These are phyloP conservation scores for Diaporthe humulicola DNA, from an alignment of 2,329 filamentous ascomycete genomes.

Conservation along the genomic window DNA sequence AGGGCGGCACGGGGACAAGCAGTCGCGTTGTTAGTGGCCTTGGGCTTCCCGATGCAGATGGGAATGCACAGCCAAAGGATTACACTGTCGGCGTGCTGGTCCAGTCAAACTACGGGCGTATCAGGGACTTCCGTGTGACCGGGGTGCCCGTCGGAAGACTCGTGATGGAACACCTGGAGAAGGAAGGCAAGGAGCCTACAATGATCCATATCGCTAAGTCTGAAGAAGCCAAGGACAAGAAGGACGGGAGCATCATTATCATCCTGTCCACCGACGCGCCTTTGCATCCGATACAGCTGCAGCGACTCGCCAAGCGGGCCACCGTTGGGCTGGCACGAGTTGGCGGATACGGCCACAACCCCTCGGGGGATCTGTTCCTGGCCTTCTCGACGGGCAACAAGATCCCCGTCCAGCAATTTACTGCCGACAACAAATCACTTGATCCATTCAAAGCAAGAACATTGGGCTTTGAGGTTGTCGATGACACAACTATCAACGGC, in stretches of 20 bases:
- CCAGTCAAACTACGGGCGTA: slow-evolving; percentile 75
- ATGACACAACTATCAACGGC: slow-evolving; percentile 71
- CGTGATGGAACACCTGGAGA: slow-evolving; percentile 59
- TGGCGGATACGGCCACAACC: slow-evolving; percentile 72
- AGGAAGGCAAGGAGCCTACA: slow-evolving; percentile 41
- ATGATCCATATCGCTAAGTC: slow-evolving; percentile 46
- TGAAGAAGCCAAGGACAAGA: slow-evolving; percentile 59
- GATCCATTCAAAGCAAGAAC: slow-evolving; percentile 57
- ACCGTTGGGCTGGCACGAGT: slow-evolving; percentile 72
- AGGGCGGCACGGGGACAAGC: slow-evolving; percentile 75
- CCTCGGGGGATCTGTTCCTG: slow-evolving; percentile 76
- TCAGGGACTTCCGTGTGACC: slow-evolving; percentile 68
- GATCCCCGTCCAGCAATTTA: slow-evolving; percentile 58
- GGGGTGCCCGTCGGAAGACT: slow-evolving; percentile 73
- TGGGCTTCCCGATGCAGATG: slow-evolving; percentile 48
- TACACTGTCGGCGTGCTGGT: slow-evolving; percentile 74
- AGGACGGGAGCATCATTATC: slow-evolving; percentile 73
- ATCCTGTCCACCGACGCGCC: slow-evolving; percentile 65
- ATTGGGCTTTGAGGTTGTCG: slow-evolving; percentile 59
- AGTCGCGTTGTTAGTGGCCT: slow-evolving; percentile 67
- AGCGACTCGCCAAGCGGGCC: slow-evolving; percentile 51
- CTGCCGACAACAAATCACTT: slow-evolving; percentile 48
- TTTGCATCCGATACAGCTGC: slow-evolving; percentile 53
- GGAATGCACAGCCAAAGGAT: slow-evolving; percentile 47
- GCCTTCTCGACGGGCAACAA: slow-evolving; percentile 74